Base-by-base conservation (phyloP, 2,329 filamentous ascomycete genomes). In the Colletotrichum sp. region DNA sequence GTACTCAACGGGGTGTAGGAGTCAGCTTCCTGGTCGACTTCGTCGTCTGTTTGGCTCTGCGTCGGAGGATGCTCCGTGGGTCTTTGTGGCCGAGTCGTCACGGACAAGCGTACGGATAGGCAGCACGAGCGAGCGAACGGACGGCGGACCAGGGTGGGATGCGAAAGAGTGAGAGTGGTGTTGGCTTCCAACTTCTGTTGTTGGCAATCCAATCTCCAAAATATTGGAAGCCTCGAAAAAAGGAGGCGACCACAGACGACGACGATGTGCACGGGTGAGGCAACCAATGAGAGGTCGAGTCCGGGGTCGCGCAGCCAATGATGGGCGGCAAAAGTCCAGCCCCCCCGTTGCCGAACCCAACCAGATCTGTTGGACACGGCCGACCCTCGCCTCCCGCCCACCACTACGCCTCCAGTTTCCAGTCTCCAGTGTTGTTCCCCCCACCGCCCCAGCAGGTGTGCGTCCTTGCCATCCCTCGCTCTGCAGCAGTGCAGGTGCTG, bases 241-340 rank as follows among this genome's bases (percentile, higher is more conserved):
- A 76, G 74, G 74, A 76, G 71, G 74, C 74, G 74, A 76, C 74
- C 39, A 76, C 64, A 75, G 70, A 26, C 57, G 70, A 68, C 63
- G 70, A 69, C 55, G 57, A 43, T 68, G 74, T 67, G 71, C 64
- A 61, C 61, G 60, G 72, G 72, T 76, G 72, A 75, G 74, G 74
- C 74, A 75, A 75, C 74, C 72, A 76, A 76, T 76, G 24, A 36
- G 10, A 39, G 4, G 12, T 36, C 18, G 60, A 26, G 21, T 3
- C 24, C 12, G 36, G n/a, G 32, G 34, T 26, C 16, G 60, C 67
- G 61, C 48, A 39, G 52, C 74, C 74, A 76, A 76, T 76, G 59
- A 70, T 34, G 71, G 26, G 30, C 52, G 36, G 72, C 52, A 24
- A 57, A 21, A 52, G 30, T 30, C 74, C 74, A 74, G 36, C 71